These are phyloP conservation scores for Cornus kousa DNA, from an alignment of 148 eudicot genomes.

Conservation along the genomic window DNA sequence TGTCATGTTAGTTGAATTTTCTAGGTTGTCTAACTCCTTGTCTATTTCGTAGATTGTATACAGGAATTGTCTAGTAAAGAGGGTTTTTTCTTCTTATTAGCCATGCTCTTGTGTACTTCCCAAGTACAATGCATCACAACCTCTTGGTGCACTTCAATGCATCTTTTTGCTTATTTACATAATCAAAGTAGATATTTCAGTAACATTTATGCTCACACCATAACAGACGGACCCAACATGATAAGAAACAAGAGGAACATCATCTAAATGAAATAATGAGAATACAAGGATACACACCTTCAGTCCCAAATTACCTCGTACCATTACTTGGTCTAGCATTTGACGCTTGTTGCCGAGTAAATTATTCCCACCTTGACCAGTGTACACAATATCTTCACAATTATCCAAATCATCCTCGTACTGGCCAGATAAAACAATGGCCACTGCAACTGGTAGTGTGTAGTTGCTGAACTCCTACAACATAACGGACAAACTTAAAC, in stretches of 20 bases:
- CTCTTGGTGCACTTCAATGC: too few species aligned
- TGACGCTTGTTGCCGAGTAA: conserved; percentile 62
- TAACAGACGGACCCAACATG: neutral
- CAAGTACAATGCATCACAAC: too few species aligned
- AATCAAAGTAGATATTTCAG: neutral
- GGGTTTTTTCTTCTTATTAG: too few species aligned
- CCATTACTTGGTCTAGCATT: conserved; percentile 45
- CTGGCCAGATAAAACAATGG: conserved; percentile 71
- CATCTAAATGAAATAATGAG: neutral
- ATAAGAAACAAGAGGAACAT: neutral
- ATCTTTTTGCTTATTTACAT: neutral
- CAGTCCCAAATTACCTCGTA: conserved; percentile 64
- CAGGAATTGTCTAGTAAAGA: too few species aligned
- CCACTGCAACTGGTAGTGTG: conserved; percentile 53
- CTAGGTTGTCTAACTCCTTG: too few species aligned
- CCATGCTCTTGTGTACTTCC: too few species aligned
- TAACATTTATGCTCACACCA: neutral
- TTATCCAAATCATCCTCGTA: conserved; percentile 76
- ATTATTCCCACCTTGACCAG: conserved; percentile 75
- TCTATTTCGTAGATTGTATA: too few species aligned
- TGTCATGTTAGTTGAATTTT: too few species aligned
- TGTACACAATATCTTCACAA: conserved; percentile 57
- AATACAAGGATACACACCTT: conserved; percentile 41
- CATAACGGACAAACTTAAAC: conserved; percentile 9
- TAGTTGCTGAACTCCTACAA: conserved; percentile 28